Percentiles rank a stretch among this genome's conserved stretches.
Evolutionary conservation across 768 basidiomycete species (phyloP).

Genomic region (Pleurotus sapidus): DNA sequence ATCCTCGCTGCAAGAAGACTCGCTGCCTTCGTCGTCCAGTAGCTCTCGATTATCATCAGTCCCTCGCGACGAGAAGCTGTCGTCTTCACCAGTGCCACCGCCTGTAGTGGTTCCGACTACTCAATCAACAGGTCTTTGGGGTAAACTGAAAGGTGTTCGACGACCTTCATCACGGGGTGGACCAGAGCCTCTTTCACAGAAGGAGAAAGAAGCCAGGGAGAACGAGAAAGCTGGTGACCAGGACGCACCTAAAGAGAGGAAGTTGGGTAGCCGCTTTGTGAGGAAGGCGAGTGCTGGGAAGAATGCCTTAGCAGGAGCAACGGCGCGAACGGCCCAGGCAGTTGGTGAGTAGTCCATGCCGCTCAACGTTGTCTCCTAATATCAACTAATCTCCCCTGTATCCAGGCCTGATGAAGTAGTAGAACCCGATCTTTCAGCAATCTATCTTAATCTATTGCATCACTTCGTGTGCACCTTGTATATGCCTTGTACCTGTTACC

Average conservation of each 20-base stretch:
- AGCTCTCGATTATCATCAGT: background rate
- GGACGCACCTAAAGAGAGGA: constrained; percentile 10
- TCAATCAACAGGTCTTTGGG: background rate
- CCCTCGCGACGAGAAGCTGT: background rate
- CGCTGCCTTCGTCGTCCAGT: background rate
- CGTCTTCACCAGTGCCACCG: background rate
- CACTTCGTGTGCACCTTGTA: too few species aligned
- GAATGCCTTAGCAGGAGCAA: constrained; percentile 9
- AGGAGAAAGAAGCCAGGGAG: background rate
- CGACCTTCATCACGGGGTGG: constrained; percentile 1
- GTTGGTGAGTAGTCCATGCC: constrained; percentile 9
- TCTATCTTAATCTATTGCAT: background rate
- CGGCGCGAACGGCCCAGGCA: constrained; percentile 9
- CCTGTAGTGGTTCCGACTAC: too few species aligned
- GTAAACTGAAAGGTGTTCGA: constrained; percentile 15
- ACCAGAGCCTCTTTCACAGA: background rate
- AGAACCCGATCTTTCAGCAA: background rate
- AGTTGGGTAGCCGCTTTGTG: constrained; percentile 10
- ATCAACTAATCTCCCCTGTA: background rate
- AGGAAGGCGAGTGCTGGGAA: constrained; percentile 11
- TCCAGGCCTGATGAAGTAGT: constrained; percentile 4
- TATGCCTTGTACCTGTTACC: too few species aligned
- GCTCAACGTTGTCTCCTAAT: background rate
- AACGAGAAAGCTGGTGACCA: constrained; percentile 5
- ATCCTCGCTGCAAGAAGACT: too few species aligned